These are phyloP conservation scores for Pseudoscleropodium purum DNA, from an alignment of 225 moss, liverwort and hornwort genomes.

Conservation along the genomic window DNA sequence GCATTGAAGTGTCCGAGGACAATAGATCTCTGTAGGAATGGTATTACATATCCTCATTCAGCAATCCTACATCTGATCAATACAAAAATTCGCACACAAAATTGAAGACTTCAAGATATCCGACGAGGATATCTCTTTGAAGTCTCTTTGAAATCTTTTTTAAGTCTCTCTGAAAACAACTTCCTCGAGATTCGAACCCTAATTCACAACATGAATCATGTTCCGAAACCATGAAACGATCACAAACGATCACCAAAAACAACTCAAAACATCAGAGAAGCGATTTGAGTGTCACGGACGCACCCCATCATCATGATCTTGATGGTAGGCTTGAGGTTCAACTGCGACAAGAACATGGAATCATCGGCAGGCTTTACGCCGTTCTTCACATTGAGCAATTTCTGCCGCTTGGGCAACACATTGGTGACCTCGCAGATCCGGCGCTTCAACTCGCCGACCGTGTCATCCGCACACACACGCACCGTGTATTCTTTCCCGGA, in stretches of 20 bases:
- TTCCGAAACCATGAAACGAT: neutral
- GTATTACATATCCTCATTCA: neutral
- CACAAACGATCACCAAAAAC: neutral
- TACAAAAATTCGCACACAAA: neutral
- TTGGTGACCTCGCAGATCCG: conserved; percentile 90
- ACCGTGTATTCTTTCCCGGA: conserved; percentile 80
- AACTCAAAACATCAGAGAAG: neutral
- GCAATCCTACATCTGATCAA: neutral
- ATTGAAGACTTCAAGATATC: neutral
- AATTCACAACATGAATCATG: neutral
- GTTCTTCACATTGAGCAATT: conserved; percentile 84
- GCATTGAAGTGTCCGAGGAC: neutral
- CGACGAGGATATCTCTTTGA: neutral
- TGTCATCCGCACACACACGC: conserved; percentile 81
- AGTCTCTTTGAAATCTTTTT: neutral
- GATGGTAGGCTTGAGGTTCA: conserved; percentile 67
- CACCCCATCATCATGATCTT: conserved; percentile 99
- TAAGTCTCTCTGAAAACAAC: neutral
- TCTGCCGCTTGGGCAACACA: conserved; percentile 94
- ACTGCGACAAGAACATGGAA: conserved; percentile 63
- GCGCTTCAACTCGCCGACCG: conserved; percentile 93
- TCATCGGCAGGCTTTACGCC: conserved; percentile 84
- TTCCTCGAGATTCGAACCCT: neutral
- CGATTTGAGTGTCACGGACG: neutral
- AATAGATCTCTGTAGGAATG: neutral